phyloP scores from a whole-genome alignment of 495 filamentous ascomycete genomes.

The Schizothecium vesticola region DNA sequence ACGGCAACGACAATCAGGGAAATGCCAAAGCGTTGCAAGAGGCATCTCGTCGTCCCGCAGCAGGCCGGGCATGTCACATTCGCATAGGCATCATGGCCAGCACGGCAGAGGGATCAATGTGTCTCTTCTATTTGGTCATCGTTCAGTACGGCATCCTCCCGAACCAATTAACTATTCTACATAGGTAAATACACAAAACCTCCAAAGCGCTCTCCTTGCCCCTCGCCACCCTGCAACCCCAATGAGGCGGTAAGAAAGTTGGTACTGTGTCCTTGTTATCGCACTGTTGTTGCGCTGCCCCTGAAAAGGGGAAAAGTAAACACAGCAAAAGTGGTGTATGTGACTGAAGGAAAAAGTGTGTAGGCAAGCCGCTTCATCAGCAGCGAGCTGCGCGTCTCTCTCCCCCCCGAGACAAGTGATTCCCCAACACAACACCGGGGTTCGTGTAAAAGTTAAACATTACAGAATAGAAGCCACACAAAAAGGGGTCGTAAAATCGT shows the following conservation, averaged over 20 bases:
- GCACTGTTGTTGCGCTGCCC: not conserved
- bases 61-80: not conserved
- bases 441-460: not conserved
- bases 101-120: not conserved
- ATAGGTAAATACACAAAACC: not conserved
- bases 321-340: not conserved
- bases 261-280: not conserved
- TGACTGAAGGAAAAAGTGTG: not conserved
- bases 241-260: not conserved
- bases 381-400: not conserved
- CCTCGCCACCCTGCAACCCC: too few species aligned
- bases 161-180: not conserved
- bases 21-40: not conserved
- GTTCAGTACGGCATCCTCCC: not conserved
- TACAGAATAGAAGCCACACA: not conserved
- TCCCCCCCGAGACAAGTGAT: not conserved
- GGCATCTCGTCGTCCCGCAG: not conserved
- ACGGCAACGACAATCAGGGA: not conserved
- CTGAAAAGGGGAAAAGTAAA: not conserved
- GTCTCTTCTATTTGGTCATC: not conserved
- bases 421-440: not conserved
- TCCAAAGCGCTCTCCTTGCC: too few species aligned
- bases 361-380: not conserved
- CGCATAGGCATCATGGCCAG: not conserved
- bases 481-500: not conserved